Conservation (phyloP, 192 early-diverging fungal species). For the Chytriomyces sp. region DNA sequence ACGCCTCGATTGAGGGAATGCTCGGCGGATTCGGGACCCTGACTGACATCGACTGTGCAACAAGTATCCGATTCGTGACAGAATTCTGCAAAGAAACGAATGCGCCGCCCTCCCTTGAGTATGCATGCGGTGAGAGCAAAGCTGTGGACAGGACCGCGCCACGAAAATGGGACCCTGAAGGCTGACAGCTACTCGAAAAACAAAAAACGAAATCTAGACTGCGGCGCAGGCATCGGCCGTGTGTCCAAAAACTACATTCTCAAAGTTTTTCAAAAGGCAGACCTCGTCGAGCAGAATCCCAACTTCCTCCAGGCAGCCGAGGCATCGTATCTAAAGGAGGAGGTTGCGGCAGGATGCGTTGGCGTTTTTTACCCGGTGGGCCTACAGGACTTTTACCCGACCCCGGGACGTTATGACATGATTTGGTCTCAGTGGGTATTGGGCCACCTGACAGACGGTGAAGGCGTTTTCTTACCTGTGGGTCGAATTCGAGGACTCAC, state of each 20-base stretch:
- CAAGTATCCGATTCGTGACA: slow-evolving; percentile 69
- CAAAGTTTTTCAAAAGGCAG: slow-evolving; percentile 78
- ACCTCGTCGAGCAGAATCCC: slow-evolving; percentile 85
- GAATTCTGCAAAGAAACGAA: slow-evolving; percentile 51
- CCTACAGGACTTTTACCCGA: slow-evolving; percentile 79
- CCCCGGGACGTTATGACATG: slow-evolving; percentile 76
- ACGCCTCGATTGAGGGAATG: slow-evolving; percentile 77
- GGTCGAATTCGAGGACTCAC: background rate
- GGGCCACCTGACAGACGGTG: slow-evolving; percentile 88
- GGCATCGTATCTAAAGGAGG: slow-evolving; percentile 57
- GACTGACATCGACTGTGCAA: slow-evolving; percentile 70
- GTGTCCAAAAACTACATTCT: slow-evolving; percentile 85
- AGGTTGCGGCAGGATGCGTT: slow-evolving; percentile 37
- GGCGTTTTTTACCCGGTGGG: slow-evolving; percentile 66
- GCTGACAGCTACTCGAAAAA: background rate
- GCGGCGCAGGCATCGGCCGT: slow-evolving; percentile 94
- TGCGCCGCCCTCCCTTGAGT: background rate
- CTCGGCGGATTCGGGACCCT: slow-evolving; percentile 84
- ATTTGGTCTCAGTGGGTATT: slow-evolving; percentile 99
- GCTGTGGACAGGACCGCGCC: background rate
- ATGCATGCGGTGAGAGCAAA: slow-evolving; percentile 43
- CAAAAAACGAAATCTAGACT: slow-evolving; percentile 54
- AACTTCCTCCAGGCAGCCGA: slow-evolving; percentile 78
- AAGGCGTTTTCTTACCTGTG: background rate
- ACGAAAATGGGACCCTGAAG: background rate